Evolutionary conservation across 192 early-diverging fungal genomes (phyloP).

Genomic region (Diversispora epigaea): DNA sequence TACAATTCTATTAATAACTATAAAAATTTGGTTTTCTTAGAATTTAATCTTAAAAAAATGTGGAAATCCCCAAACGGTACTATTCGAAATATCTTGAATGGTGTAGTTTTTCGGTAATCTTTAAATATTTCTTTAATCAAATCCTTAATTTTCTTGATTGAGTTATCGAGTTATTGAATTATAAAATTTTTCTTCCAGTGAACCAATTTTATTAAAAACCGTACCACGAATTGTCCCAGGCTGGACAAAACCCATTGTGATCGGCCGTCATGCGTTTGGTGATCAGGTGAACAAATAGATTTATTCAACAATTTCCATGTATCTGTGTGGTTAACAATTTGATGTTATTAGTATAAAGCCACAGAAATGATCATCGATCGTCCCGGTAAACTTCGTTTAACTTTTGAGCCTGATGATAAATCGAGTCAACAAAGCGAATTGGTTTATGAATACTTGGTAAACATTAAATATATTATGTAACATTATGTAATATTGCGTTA

Average conservation of each 20-base stretch:
- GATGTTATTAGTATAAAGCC: constrained; percentile 74
- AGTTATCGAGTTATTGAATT: too few relatives aligned
- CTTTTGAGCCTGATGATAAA: constrained; percentile 86
- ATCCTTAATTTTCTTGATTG: not conserved
- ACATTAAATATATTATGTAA: not conserved
- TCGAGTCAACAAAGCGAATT: constrained; percentile 53
- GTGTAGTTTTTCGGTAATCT: constrained; percentile 80
- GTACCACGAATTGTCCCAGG: constrained; percentile 91
- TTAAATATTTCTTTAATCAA: not conserved
- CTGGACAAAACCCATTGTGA: constrained; percentile 92
- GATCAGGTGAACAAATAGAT: constrained; percentile 64
- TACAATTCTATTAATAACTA: not conserved
- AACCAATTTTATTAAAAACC: constrained; percentile 92
- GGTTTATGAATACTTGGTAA: constrained; percentile 72
- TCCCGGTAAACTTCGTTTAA: constrained; percentile 88
- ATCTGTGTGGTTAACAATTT: not conserved
- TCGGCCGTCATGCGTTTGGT: constrained; percentile 97
- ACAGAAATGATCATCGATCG: constrained; percentile 93
- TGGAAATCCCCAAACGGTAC: constrained; percentile 98
- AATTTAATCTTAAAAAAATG: constrained; percentile 94
- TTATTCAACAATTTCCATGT: not conserved
- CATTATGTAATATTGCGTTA: not conserved
- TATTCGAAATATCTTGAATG: constrained; percentile 94
- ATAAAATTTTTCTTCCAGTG: constrained; percentile 45
- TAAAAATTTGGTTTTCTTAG: constrained; percentile 29